Evolutionary conservation across 768 basidiomycete genomes (phyloP), one percentile per base, ranked within the genome.

Genomic region (Phlegmacium glaucopus): DNA sequence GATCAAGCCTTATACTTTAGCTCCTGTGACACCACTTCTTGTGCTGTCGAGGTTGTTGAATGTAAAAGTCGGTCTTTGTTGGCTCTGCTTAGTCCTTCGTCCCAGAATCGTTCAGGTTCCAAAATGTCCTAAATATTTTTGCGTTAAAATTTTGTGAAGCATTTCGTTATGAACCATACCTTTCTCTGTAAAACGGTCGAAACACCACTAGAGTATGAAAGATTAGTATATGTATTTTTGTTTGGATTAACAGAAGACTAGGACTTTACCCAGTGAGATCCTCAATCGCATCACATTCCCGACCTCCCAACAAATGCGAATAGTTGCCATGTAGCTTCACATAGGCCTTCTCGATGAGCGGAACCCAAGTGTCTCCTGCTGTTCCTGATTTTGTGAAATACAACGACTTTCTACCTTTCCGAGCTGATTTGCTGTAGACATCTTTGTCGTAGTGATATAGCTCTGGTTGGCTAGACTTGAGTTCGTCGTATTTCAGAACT

Each of bases 261-360:
- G 11, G 26, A 17, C 42, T 70, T 35, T 48, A 78, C 78, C 80
- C 79, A 17, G 79, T 80, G 44, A 82, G 59, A 59, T 81, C 78
- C 55, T 81, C 78, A 10, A 80, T 69, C 1, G 74, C 79, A 48
- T 81, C 78, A 32, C 64, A 68, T 15, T 71, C 63, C 40, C 60
- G 61, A 1, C 72, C 71, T 3, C 62, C 65, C 11, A 57, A 57
- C 28, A 76, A 48, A 34, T 68, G 61, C 5, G 63, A 58, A 47
- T 72, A 74, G 47, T 72, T 69, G 2, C 78, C 78, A 55, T 80
- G 76, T 1, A 79, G 52, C 58, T 80, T 80, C 2, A 78, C 78
- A 48, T 72, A 80, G 2, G 79, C 79, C 56, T 80, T 80, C 56
- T 80, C 79, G n/a, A 80, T 68, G n/a, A 80, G 59, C 2, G 79